Conservation (phyloP, 176 grass and related monocot species). For the Paspalum vaginatum region DNA sequence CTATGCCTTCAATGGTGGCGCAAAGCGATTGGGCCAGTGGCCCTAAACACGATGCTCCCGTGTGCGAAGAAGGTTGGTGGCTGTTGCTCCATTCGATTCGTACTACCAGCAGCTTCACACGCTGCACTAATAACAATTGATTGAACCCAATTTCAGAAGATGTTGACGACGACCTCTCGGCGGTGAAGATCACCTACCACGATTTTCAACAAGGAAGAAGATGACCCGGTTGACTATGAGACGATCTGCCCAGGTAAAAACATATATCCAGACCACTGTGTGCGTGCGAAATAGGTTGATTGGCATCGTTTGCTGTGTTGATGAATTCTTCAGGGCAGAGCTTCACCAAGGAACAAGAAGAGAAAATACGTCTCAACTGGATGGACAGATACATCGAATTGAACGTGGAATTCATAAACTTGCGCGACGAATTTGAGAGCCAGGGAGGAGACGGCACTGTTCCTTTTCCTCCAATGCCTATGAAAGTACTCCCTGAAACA, state of each 20-base stretch:
- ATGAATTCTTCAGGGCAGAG: not conserved
- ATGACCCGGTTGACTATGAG: not conserved
- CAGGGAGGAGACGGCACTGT: no score
- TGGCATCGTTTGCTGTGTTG: not conserved
- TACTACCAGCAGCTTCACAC: no score
- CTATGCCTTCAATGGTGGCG: no score
- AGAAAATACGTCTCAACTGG: not conserved
- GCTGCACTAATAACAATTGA: no score
- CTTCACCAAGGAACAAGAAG: not conserved
- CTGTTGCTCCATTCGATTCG: no score
- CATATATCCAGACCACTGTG: no score
- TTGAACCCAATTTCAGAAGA: not conserved
- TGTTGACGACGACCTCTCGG: not conserved
- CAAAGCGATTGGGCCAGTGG: no score
- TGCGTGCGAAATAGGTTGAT: not conserved
- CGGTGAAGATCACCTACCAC: not conserved
- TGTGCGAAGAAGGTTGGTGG: no score
- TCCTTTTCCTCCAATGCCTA: not conserved
- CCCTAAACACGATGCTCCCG: no score
- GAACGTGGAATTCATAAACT: not conserved
- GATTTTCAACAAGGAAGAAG: no score
- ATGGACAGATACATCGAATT: not conserved
- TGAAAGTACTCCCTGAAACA: constrained; percentile 7
- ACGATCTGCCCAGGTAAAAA: not conserved
- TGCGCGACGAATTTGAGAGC: no score